Evolutionary conservation across 169 alveolate genomes (phyloP), one percentile per base, ranked within the genome.

Genomic region (Haemoproteus tartakovskyi): DNA sequence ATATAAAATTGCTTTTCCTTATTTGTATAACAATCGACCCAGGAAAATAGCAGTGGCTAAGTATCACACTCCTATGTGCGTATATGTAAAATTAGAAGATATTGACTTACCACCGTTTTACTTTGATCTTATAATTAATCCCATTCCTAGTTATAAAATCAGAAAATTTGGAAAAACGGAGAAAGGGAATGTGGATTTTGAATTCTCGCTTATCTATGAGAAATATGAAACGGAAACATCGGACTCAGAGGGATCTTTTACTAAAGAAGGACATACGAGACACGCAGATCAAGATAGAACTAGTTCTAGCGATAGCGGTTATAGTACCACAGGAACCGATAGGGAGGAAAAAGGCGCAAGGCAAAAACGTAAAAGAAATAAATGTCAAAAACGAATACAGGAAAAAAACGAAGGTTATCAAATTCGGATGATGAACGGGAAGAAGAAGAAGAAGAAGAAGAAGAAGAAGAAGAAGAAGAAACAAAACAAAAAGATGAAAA

Each of bases 1-100:
- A 88, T 98, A 98, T 81, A 96, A 95, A 80, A 96, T 98, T 29
- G 99, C 99, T 9, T 98, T 97, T 90, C 99, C 99, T 12, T 97
- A 92, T 92, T 89, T 98, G 48, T 98, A 98, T 91, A 98, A 97
- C 91, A 93, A 92, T 59, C 87, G 99, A 59, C 99, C 99, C 12
- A 91, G 99, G 79, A 85, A 84, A 89, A 90, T 93, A 83, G 88
- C 95, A 85, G 51, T 95, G 81, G 87, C 98, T 82, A 64, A 87
- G 18, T 94, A 93, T 54, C 95, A 93, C 43, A 67, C 92, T 12
- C 93, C 91, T 37, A 60, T 91, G 52, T 87, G 93, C 60, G 87
- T 94, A 30, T 95, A 89, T 85, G 87, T 93, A 62, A 91, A 93
- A 78, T 99, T 95, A 43, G 96, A 97, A 21, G 94, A 90, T 70